Percentiles rank a stretch among this genome's conserved stretches.
These are phyloP conservation scores for Zasmidium angulare DNA, from an alignment of 2,329 filamentous ascomycete genomes.

Conservation along the genomic window DNA sequence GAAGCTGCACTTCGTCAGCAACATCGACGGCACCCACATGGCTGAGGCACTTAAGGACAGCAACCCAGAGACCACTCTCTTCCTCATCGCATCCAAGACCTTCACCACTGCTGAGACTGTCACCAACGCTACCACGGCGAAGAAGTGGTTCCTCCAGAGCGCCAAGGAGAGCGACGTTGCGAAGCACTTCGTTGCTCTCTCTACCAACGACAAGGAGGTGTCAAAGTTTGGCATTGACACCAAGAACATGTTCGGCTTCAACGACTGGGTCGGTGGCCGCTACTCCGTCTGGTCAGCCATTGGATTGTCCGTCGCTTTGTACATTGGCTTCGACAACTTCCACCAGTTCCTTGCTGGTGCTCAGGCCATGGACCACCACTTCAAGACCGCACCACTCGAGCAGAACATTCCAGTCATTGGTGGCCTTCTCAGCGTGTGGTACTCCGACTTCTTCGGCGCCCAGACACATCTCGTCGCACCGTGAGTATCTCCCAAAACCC, in stretches of 20 bases:
- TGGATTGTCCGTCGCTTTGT: constrained; percentile 87
- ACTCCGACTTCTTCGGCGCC: constrained; percentile 97
- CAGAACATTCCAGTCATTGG: constrained; percentile 93
- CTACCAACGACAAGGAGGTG: constrained; percentile 92
- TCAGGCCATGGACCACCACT: constrained; percentile 98
- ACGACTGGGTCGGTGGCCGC: constrained; percentile 83
- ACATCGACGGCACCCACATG: constrained; percentile 98
- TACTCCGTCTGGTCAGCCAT: constrained; percentile 99
- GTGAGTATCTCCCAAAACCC: constrained; percentile 56
- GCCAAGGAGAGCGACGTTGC: constrained; percentile 74
- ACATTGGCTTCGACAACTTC: constrained; percentile 98
- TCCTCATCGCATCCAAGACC: constrained; percentile 97
- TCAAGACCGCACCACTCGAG: constrained; percentile 83
- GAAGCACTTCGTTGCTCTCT: constrained; percentile 98
- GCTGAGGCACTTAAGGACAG: constrained; percentile 86
- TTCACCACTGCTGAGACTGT: constrained; percentile 98
- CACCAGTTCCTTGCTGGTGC: constrained; percentile 91
- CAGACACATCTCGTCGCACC: constrained; percentile 97
- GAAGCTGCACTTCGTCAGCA: constrained; percentile 97
- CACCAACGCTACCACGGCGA: constrained; percentile 96
- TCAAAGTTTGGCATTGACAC: constrained; percentile 97
- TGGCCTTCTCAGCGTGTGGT: constrained; percentile 95
- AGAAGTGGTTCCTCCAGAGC: constrained; percentile 90
- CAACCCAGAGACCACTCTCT: constrained; percentile 96
- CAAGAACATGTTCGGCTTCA: background rate